Evolutionary conservation across 345 rosid genomes (phyloP).

Genomic region (Salix exigua): DNA sequence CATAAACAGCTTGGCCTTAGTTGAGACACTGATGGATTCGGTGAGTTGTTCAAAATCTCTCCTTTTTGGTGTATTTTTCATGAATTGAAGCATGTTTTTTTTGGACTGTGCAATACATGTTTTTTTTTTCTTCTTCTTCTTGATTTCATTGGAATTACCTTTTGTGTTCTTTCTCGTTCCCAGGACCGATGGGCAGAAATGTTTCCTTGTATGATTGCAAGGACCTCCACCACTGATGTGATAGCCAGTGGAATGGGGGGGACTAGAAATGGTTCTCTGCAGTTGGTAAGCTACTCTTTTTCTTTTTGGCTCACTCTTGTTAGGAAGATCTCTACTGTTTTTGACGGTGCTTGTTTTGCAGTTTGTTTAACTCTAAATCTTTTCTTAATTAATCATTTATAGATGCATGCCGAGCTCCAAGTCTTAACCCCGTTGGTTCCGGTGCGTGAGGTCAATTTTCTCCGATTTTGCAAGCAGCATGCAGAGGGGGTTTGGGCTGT

Average conservation of each 20-base stretch:
- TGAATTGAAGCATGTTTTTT: background rate
- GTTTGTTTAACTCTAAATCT: background rate
- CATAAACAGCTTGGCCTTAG: constrained; percentile 84
- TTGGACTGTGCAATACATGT: background rate
- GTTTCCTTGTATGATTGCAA: constrained; percentile 87
- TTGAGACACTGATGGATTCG: constrained; percentile 89
- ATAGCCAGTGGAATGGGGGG: constrained; percentile 85
- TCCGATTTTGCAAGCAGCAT: constrained; percentile 89
- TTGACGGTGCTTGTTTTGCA: background rate
- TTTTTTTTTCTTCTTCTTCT: too few species aligned
- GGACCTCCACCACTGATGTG: constrained; percentile 69
- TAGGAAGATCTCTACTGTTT: background rate
- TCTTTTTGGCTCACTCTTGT: background rate
- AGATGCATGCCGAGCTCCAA: constrained; percentile 96
- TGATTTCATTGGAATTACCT: background rate
- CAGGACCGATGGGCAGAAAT: constrained; percentile 97
- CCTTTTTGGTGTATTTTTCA: background rate
- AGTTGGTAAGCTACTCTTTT: constrained; percentile 52
- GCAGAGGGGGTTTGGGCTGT: constrained; percentile 96
- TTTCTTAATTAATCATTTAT: background rate
- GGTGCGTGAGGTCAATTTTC: constrained; percentile 76
- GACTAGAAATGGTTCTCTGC: constrained; percentile 88
- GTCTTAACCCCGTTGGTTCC: constrained; percentile 92
- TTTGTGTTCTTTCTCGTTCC: constrained; percentile 2
- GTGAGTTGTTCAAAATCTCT: constrained; percentile 36